Conservation (phyloP, 2,329 filamentous ascomycete species). For the Atkinsonella hypoxylon region DNA sequence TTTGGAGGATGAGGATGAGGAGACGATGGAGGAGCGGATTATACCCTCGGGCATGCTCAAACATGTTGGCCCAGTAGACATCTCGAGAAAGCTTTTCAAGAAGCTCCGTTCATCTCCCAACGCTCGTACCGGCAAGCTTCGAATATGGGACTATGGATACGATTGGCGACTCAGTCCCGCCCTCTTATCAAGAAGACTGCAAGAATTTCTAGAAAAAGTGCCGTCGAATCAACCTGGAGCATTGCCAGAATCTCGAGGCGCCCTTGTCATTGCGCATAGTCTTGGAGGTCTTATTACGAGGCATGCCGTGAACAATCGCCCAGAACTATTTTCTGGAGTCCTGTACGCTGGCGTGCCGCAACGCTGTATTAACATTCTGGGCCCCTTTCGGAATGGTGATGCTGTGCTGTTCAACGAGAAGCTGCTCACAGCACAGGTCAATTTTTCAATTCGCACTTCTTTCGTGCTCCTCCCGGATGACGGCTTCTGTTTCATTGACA, state of each 20-base stretch:
- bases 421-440: constrained; percentile 82
- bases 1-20: constrained; percentile 68
- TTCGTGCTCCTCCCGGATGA: constrained; percentile 79
- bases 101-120: constrained; percentile 65
- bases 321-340: constrained; percentile 76
- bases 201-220: constrained; percentile 58
- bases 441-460: constrained; percentile 80
- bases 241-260: constrained; percentile 48
- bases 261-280: constrained; percentile 74
- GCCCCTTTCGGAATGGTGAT: constrained; percentile 83
- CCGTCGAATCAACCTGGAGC: constrained; percentile 57
- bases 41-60: constrained; percentile 81
- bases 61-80: constrained; percentile 84
- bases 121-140: constrained; percentile 54
- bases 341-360: constrained; percentile 78
- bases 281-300: constrained; percentile 80
- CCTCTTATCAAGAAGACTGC: constrained; percentile 59
- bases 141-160: constrained; percentile 85
- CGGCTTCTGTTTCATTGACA: constrained; percentile 79
- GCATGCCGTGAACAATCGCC: constrained; percentile 74
- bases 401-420: constrained; percentile 81
- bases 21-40: constrained; percentile 70
- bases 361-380: constrained; percentile 81
- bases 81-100: constrained; percentile 71
- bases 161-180: constrained; percentile 86